A percentile compares a stretch with the other conserved stretches of the same genome.
Conservation (phyloP, 495 filamentous ascomycete species). For the Aspergillus sclerotiicarbonarius region DNA sequence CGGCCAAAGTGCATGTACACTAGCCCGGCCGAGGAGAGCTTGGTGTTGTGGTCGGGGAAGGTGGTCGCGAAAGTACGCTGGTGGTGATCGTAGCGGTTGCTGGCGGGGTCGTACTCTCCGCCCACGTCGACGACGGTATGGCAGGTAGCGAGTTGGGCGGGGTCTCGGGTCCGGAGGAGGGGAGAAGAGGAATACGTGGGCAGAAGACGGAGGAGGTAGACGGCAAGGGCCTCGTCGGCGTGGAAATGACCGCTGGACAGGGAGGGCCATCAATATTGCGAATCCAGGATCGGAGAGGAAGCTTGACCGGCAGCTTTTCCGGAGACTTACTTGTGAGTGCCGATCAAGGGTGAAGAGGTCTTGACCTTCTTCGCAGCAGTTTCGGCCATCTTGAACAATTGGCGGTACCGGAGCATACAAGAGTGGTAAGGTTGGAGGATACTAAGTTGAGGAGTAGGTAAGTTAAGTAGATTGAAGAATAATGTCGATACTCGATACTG, state of each 20-base stretch:
- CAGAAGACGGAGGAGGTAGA: slow-evolving; percentile 88
- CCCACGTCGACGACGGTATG: slow-evolving; percentile 96
- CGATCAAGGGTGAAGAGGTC: slow-evolving; percentile 63
- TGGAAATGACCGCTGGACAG: slow-evolving; percentile 82
- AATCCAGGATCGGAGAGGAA: background rate
- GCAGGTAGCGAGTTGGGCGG: slow-evolving; percentile 71
- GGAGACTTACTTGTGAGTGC: slow-evolving; percentile 70
- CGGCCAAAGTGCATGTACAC: slow-evolving; percentile 95
- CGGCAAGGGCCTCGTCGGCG: slow-evolving; percentile 97
- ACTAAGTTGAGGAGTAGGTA: too few relatives aligned
- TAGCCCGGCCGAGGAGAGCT: slow-evolving; percentile 87
- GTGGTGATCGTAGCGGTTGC: slow-evolving; percentile 92
- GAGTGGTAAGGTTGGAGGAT: background rate
- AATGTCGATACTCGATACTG: background rate
- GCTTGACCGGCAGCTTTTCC: background rate
- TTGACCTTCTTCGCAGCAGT: slow-evolving; percentile 71
- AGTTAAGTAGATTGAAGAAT: too few relatives aligned
- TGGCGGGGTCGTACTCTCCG: slow-evolving; percentile 75
- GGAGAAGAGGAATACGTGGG: slow-evolving; percentile 71
- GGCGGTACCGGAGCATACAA: slow-evolving; percentile 32
- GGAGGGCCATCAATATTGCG: background rate
- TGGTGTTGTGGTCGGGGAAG: slow-evolving; percentile 74
- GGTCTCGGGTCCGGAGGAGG: slow-evolving; percentile 87
- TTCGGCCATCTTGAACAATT: slow-evolving; percentile 58
- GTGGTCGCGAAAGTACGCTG: slow-evolving; percentile 84